Evolutionary conservation across 2,329 filamentous ascomycete species (phyloP).

Genomic region (Lecanicillium sp.): DNA sequence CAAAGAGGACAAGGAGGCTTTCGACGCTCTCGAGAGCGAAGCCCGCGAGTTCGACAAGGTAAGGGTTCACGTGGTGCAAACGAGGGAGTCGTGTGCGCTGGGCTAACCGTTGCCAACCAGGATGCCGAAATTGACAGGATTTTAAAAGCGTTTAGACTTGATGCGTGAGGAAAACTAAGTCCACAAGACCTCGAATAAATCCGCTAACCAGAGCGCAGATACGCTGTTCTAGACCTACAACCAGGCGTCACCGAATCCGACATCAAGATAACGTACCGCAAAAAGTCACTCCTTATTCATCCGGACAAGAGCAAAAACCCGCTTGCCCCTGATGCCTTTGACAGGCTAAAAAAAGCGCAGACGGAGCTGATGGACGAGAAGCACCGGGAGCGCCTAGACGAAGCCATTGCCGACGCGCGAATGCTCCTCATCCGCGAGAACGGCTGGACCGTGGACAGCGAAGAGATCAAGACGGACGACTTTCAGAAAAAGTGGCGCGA

Average conservation of each 20-base stretch:
- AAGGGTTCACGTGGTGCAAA: slow-evolving; percentile 11
- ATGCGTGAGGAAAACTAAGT: slow-evolving; percentile 39
- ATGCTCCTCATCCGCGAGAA: slow-evolving; percentile 91
- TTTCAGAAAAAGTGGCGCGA: slow-evolving; percentile 83
- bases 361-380: slow-evolving; percentile 91
- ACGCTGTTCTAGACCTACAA: slow-evolving; percentile 91
- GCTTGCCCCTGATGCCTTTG: slow-evolving; percentile 87
- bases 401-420: slow-evolving; percentile 91
- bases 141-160: slow-evolving; percentile 74
- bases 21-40: slow-evolving; percentile 75
- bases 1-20: slow-evolving; percentile 62
- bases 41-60: slow-evolving; percentile 89
- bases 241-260: slow-evolving; percentile 92
- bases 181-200: too few species aligned
- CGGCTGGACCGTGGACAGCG: slow-evolving; percentile 84
- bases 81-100: background rate
- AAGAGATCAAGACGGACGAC: slow-evolving; percentile 75
- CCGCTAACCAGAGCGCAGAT: slow-evolving; percentile 40
- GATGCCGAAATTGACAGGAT: slow-evolving; percentile 96
- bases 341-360: slow-evolving; percentile 92
- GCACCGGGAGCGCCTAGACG: slow-evolving; percentile 76
- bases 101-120: slow-evolving; percentile 34
- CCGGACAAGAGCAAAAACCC: slow-evolving; percentile 95
- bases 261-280: slow-evolving; percentile 90
- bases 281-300: slow-evolving; percentile 97